Conservation (phyloP, 2,329 filamentous ascomycete species). For the Trichoderma sp. region DNA sequence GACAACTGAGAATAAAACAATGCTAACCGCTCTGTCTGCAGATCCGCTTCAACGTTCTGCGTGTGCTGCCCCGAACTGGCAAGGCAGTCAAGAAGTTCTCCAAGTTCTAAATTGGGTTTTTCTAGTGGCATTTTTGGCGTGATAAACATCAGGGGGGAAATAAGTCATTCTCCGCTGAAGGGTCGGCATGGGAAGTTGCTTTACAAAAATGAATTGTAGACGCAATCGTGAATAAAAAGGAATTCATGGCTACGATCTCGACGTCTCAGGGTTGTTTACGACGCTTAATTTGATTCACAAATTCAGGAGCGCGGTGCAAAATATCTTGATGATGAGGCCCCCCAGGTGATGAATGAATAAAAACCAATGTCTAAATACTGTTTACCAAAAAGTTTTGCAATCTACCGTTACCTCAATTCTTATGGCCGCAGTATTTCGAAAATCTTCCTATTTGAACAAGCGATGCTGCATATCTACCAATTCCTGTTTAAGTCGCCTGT, state of each 20-base stretch:
- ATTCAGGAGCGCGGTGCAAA: conserved; percentile 24
- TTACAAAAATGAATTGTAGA: conserved; percentile 50
- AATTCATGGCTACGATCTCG: conserved; percentile 46
- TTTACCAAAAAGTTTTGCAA: background rate
- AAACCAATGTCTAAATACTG: conserved; percentile 10
- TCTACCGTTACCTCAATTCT: background rate
- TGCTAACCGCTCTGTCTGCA: conserved; percentile 46
- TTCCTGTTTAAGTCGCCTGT: background rate
- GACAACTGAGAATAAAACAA: background rate
- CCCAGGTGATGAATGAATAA: conserved; percentile 26
- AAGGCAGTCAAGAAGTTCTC: conserved; percentile 97
- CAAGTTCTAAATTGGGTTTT: conserved; percentile 83
- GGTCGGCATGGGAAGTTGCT: conserved; percentile 49
- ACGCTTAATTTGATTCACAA: conserved; percentile 29
- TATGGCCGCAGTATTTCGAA: background rate
- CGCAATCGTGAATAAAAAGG: conserved; percentile 50
- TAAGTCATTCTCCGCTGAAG: conserved; percentile 44
- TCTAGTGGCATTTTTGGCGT: conserved; percentile 60
- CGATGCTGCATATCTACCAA: background rate
- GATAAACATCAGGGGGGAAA: conserved; percentile 50
- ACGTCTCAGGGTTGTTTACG: conserved; percentile 27
- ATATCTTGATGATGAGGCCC: conserved; percentile 20
- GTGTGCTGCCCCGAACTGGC: conserved; percentile 95
- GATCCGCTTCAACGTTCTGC: conserved; percentile 99
- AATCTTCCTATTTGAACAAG: background rate